Evolutionary conservation across 768 basidiomycete species (phyloP).

Genomic region (Lentinus brumalis): DNA sequence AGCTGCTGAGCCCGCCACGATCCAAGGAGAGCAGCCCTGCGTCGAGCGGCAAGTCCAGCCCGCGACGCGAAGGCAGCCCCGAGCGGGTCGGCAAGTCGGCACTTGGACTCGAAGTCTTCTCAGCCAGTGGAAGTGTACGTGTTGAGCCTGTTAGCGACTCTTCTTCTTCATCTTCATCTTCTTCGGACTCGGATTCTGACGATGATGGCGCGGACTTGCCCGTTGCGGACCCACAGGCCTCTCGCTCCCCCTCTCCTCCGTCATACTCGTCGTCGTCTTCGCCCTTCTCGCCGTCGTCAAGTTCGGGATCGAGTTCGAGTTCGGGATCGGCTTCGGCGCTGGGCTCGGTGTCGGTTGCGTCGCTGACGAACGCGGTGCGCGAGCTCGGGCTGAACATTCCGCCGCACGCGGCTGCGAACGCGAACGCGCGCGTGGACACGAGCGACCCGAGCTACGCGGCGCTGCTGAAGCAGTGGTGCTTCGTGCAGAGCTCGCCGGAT

Average conservation of each 20-base stretch:
- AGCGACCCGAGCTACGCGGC: conserved; percentile 53
- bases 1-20: conserved; percentile 28
- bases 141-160: background rate
- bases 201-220: conserved; percentile 12
- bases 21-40: conserved; percentile 20
- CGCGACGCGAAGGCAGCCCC: conserved; percentile 14
- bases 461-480: conserved; percentile 70
- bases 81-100: conserved; percentile 1
- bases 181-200: background rate
- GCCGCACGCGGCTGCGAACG: background rate
- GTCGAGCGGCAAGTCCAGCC: conserved; percentile 19
- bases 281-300: too few relatives aligned
- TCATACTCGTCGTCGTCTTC: too few relatives aligned
- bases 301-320: too few relatives aligned
- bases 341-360: conserved; percentile 4
- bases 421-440: conserved; percentile 27
- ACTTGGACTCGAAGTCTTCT: conserved; percentile 4
- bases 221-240: too few relatives aligned
- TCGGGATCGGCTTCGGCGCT: too few relatives aligned
- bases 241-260: too few relatives aligned
- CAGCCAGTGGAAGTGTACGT: background rate
- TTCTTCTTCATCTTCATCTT: too few relatives aligned
- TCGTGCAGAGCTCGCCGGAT: conserved; percentile 47
- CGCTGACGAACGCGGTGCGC: conserved; percentile 10
- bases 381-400: conserved; percentile 21